phyloP scores from a whole-genome alignment of 306 rosid genomes.

The Medicago ruthenica region DNA sequence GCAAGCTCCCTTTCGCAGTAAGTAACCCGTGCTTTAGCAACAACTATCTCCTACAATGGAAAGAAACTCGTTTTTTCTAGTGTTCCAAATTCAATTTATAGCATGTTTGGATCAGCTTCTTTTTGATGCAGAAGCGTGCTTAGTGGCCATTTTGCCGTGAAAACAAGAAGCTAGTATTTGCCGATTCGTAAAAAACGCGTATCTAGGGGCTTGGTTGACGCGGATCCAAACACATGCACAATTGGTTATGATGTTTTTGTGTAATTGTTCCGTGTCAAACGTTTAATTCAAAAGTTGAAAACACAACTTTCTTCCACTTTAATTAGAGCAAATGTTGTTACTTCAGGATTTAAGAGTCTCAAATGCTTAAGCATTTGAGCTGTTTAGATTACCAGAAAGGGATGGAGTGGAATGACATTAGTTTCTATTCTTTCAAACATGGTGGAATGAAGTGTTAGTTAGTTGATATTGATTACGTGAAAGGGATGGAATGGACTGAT shows the following conservation, averaged over 20 bases:
- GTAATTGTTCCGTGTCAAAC: background rate
- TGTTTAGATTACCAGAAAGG: background rate
- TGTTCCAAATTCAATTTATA: conserved; percentile 12
- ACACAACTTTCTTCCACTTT: background rate
- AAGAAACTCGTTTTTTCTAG: background rate
- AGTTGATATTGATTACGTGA: too few relatives aligned
- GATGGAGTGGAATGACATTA: conserved; percentile 22
- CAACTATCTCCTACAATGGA: conserved; percentile 2
- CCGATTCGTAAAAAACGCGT: too few relatives aligned
- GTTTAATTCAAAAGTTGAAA: conserved; percentile 6
- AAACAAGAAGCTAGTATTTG: too few relatives aligned
- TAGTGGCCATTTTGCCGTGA: too few relatives aligned
- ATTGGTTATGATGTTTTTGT: conserved; percentile 2
- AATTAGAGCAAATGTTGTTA: background rate
- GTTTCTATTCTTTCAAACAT: background rate
- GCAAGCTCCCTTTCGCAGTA: conserved; percentile 84
- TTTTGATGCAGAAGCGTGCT: too few relatives aligned
- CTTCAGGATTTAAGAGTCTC: conserved; percentile 15
- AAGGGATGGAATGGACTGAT: too few relatives aligned
- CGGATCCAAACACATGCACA: too few relatives aligned
- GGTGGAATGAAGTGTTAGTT: background rate
- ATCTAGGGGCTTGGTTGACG: too few relatives aligned
- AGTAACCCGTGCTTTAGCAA: conserved; percentile 45
- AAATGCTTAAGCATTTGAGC: conserved; percentile 4
- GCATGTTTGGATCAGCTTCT: too few relatives aligned